These are phyloP conservation scores for Xerocomellus amylosporus DNA, from an alignment of 768 basidiomycete genomes.

Conservation along the genomic window DNA sequence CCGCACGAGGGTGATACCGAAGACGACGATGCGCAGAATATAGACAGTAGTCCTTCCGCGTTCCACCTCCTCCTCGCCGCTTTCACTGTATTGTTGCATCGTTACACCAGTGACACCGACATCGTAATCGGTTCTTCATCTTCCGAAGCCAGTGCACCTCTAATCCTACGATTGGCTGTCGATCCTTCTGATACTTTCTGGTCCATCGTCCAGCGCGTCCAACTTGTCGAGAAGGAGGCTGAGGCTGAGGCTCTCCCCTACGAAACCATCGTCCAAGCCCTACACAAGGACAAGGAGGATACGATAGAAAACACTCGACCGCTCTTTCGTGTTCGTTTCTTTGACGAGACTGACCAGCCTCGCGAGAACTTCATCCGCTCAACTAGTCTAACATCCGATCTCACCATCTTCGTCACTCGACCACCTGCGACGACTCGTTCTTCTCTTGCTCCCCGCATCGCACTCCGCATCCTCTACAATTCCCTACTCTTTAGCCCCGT, in stretches of 20 bases:
- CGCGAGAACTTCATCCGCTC: slow-evolving; percentile 72
- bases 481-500: slow-evolving; percentile 83
- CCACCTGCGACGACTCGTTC: slow-evolving; percentile 65
- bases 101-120: slow-evolving; percentile 95
- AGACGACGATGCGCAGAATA: slow-evolving; percentile 46
- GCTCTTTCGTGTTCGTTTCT: slow-evolving; percentile 94
- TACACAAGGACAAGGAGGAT: slow-evolving; percentile 66
- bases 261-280: slow-evolving; percentile 65
- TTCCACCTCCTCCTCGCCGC: slow-evolving; percentile 93
- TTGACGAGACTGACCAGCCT: slow-evolving; percentile 81
- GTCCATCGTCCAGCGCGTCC: slow-evolving; percentile 82
- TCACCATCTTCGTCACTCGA: slow-evolving; percentile 85
- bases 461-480: slow-evolving; percentile 88
- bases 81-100: slow-evolving; percentile 85
- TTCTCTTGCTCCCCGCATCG: slow-evolving; percentile 69
- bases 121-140: slow-evolving; percentile 89
- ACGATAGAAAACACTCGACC: slow-evolving; percentile 48
- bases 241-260: slow-evolving; percentile 80
- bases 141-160: slow-evolving; percentile 66
- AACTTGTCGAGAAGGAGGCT: slow-evolving; percentile 80
- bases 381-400: slow-evolving; percentile 85
- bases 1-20: slow-evolving; percentile 51
- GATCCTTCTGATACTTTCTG: slow-evolving; percentile 88
- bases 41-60: slow-evolving; percentile 60
- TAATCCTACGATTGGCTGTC: slow-evolving; percentile 79